These are phyloP conservation scores for Mucor mucedo DNA, from an alignment of 371 early-diverging fungal species.

Conservation along the genomic window DNA sequence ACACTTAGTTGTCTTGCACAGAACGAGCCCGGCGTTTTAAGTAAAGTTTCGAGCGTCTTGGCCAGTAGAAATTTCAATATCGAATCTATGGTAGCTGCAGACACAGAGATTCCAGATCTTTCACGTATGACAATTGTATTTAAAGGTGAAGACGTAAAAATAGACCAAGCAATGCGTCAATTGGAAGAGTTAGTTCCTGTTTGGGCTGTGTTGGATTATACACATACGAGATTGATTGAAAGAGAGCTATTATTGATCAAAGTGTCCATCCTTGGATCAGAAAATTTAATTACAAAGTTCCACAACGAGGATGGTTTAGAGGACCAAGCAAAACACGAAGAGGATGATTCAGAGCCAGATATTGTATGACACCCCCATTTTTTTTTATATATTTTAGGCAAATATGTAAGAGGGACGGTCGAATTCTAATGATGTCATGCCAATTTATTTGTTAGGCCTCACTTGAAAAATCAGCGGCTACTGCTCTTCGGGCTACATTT, in stretches of 20 bases:
- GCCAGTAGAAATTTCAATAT: slow-evolving; percentile 96
- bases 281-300: slow-evolving; percentile 60
- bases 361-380: slow-evolving; percentile 5
- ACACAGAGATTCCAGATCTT: slow-evolving; percentile 92
- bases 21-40: slow-evolving; percentile 95
- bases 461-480: slow-evolving; percentile 37
- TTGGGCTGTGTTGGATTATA: slow-evolving; percentile 96
- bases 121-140: slow-evolving; percentile 96
- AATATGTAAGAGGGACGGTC: too few species aligned
- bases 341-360: slow-evolving; percentile 3
- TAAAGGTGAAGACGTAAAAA: slow-evolving; percentile 75
- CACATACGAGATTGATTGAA: slow-evolving; percentile 80
- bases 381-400: neutral
- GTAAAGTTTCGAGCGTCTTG: slow-evolving; percentile 87
- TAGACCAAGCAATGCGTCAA: slow-evolving; percentile 93
- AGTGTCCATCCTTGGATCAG: slow-evolving; percentile 87
- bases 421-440: neutral
- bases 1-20: slow-evolving; percentile 92
- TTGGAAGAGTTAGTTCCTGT: slow-evolving; percentile 94
- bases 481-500: slow-evolving; percentile 65
- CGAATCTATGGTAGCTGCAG: slow-evolving; percentile 92
- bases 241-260: slow-evolving; percentile 91
- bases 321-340: slow-evolving; percentile 37
- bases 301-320: slow-evolving; percentile 38
- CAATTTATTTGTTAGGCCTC: neutral